A percentile compares a stretch with the other conserved stretches of the same genome.
These are phyloP conservation scores for Penicillium riverlandense DNA, from an alignment of 495 filamentous ascomycete genomes.

Conservation along the genomic window DNA sequence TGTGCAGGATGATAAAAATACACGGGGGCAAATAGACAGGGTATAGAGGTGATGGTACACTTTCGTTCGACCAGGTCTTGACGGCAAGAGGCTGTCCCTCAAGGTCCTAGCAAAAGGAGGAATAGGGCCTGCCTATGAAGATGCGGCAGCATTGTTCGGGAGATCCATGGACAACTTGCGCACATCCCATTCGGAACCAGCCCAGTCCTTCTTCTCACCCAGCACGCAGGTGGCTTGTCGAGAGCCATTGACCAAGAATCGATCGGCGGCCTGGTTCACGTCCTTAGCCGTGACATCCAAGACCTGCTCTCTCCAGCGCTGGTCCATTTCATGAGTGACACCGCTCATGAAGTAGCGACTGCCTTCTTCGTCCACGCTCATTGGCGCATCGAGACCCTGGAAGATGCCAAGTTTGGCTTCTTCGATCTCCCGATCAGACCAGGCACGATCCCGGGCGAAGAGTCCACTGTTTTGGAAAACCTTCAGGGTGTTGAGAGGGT, in stretches of 20 bases:
- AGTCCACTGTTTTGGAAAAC: constrained; percentile 78
- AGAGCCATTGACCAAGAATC: constrained; percentile 66
- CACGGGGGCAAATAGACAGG: constrained; percentile 15
- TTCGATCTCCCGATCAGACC: constrained; percentile 83
- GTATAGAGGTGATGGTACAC: not conserved
- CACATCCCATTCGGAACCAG: constrained; percentile 37
- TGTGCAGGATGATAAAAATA: constrained; percentile 5
- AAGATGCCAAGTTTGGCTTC: constrained; percentile 95
- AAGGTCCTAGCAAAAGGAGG: not conserved
- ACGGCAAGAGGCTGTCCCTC: too few species aligned
- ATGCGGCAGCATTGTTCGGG: constrained; percentile 11
- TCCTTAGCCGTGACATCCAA: constrained; percentile 80
- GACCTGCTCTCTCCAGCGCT: constrained; percentile 75
- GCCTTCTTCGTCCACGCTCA: constrained; percentile 81
- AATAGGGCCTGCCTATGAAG: constrained; percentile 5
- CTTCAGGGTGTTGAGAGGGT: constrained; percentile 77
- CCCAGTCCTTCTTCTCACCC: constrained; percentile 79
- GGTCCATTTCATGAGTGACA: constrained; percentile 83
- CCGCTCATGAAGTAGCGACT: constrained; percentile 78
- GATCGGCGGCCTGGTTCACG: constrained; percentile 72
- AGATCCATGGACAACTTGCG: constrained; percentile 37
- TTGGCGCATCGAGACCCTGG: constrained; percentile 88
- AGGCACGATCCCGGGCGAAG: constrained; percentile 77
- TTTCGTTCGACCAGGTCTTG: not conserved
- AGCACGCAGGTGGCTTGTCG: constrained; percentile 57